Percentiles rank a stretch among this genome's conserved stretches.
Evolutionary conservation across 768 basidiomycete species (phyloP).

Genomic region (Tricholoma saponaceum): DNA sequence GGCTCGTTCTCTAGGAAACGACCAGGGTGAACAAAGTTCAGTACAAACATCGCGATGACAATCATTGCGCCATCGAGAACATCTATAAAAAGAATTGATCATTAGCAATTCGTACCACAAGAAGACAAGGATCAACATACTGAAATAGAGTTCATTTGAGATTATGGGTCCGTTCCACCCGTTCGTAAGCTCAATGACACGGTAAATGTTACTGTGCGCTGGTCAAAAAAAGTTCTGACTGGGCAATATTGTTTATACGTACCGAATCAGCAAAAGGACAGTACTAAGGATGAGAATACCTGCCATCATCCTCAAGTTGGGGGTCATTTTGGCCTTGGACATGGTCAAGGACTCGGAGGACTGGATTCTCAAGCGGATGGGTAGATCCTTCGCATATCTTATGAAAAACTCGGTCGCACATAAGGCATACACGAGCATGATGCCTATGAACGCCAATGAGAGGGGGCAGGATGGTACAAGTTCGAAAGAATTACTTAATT

Average conservation of each 20-base stretch:
- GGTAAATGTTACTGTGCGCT: constrained; percentile 30
- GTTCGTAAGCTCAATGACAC: constrained; percentile 43
- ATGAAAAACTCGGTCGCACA: background rate
- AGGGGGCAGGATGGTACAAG: no score
- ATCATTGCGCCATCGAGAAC: constrained; percentile 47
- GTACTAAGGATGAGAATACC: background rate
- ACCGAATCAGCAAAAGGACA: background rate
- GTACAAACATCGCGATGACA: constrained; percentile 37
- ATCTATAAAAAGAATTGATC: constrained; percentile 24
- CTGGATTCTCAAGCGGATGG: background rate
- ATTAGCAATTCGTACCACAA: background rate
- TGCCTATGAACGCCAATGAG: background rate
- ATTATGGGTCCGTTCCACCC: constrained; percentile 52
- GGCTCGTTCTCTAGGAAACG: background rate
- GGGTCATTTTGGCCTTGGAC: background rate
- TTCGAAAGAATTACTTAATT: background rate
- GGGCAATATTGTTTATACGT: no score
- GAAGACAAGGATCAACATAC: constrained; percentile 26
- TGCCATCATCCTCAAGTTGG: background rate
- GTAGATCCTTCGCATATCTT: background rate
- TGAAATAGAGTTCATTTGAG: constrained; percentile 43
- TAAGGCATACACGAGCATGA: background rate
- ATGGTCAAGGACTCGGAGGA: background rate
- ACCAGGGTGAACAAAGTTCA: constrained; percentile 46
- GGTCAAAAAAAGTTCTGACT: no score